phyloP scores from a whole-genome alignment of 2,329 filamentous ascomycete species.

The Geosmithia putterillii region DNA sequence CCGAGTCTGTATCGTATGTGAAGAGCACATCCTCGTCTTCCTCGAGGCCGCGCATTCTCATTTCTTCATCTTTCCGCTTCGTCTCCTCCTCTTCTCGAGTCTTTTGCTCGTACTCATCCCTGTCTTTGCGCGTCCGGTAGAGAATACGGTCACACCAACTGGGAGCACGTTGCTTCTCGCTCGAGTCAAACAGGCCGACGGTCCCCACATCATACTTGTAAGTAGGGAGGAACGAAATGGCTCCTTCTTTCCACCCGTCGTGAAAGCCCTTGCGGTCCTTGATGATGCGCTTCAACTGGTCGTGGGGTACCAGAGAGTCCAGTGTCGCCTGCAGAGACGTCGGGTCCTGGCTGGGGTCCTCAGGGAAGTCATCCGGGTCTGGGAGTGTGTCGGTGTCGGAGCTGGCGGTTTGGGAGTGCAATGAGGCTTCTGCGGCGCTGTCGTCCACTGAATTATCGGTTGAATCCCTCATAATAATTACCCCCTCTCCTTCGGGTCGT shows the following conservation, averaged over 20 bases:
- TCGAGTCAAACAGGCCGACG: conserved; percentile 83
- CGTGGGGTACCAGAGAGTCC: conserved; percentile 75
- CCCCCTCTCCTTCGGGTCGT: conserved; percentile 29
- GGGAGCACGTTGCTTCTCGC: conserved; percentile 83
- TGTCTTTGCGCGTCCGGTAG: conserved; percentile 65
- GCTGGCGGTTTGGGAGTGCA: conserved; percentile 16
- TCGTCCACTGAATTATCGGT: conserved; percentile 39
- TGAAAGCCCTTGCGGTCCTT: conserved; percentile 69
- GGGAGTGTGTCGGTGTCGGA: conserved; percentile 35
- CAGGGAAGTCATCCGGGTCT: conserved; percentile 52
- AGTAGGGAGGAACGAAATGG: conserved; percentile 79
- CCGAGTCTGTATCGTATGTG: conserved; percentile 72
- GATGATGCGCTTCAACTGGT: conserved; percentile 70
- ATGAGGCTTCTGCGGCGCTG: conserved; percentile 17
- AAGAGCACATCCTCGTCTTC: conserved; percentile 72
- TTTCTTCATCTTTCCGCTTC: conserved; percentile 66
- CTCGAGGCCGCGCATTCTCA: conserved; percentile 65
- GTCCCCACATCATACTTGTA: conserved; percentile 99
- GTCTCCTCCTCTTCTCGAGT: conserved; percentile 53
- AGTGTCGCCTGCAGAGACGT: conserved; percentile 81
- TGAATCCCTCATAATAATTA: conserved; percentile 31
- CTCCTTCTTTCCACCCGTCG: conserved; percentile 84
- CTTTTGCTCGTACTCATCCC: conserved; percentile 50
- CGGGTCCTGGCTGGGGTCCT: conserved; percentile 65
- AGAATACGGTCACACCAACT: conserved; percentile 97